Percentiles rank a stretch among this genome's conserved stretches.
phyloP scores from a whole-genome alignment of 148 eudicot genomes.

The Nyssa sinensis region DNA sequence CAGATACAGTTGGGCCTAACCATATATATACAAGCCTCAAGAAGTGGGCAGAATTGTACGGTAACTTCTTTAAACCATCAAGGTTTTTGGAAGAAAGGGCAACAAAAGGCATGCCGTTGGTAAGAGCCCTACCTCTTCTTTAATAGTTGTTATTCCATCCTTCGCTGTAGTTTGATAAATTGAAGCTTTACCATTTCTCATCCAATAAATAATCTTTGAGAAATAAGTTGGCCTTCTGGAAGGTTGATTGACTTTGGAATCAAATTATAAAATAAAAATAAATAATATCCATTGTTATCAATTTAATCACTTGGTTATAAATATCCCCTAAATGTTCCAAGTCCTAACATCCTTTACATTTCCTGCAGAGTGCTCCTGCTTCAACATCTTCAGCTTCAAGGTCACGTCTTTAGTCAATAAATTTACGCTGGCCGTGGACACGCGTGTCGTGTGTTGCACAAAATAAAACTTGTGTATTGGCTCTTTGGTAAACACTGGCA shows the following conservation, averaged over 20 bases:
- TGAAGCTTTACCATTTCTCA: not conserved
- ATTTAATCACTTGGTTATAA: not conserved
- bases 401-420: slow-evolving; percentile 56
- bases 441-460: not conserved
- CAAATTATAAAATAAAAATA: not conserved
- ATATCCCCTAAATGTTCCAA: too few species aligned
- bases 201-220: not conserved
- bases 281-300: too few species aligned
- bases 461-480: not conserved
- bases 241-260: not conserved
- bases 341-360: not conserved
- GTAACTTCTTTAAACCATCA: slow-evolving; percentile 80
- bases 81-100: slow-evolving; percentile 89
- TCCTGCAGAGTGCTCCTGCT: slow-evolving; percentile 70
- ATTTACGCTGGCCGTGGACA: not conserved
- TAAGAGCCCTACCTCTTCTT: slow-evolving; percentile 27
- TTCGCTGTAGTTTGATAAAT: not conserved
- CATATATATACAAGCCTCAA: slow-evolving; percentile 65
- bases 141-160: not conserved
- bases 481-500: not conserved
- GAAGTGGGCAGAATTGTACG: slow-evolving; percentile 69
- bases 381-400: slow-evolving; percentile 51
- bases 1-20: slow-evolving; percentile 73
- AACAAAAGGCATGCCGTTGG: slow-evolving; percentile 72
- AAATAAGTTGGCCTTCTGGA: not conserved